These are phyloP conservation scores for Chenopodium quinoa DNA, from an alignment of 148 eudicot species.

Conservation along the genomic window DNA sequence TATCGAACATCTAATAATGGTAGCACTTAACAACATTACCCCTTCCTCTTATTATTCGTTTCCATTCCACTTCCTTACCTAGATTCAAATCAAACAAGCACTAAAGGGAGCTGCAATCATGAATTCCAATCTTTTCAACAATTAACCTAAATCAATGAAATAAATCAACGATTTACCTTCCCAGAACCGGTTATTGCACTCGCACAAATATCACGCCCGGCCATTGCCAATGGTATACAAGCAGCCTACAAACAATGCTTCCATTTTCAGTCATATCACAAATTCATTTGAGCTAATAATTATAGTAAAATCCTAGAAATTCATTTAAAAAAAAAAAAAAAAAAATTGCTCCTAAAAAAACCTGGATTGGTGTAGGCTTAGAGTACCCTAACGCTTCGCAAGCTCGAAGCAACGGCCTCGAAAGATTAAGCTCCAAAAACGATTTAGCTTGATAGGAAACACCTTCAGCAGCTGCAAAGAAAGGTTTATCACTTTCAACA, in stretches of 20 bases:
- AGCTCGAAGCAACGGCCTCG: conserved; percentile 87
- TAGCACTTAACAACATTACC: too few relatives aligned
- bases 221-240: conserved; percentile 80
- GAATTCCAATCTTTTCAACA: not conserved
- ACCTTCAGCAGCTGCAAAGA: conserved; percentile 65
- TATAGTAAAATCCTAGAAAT: not conserved
- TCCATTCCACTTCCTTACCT: too few relatives aligned
- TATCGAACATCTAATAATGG: too few relatives aligned
- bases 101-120: too few relatives aligned
- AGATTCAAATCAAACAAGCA: too few relatives aligned
- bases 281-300: not conserved
- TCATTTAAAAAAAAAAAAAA: too few relatives aligned
- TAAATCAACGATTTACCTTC: conserved; percentile 47
- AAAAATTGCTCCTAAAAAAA: conserved; percentile 10
- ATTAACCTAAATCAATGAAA: not conserved
- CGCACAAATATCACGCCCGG: conserved; percentile 92
- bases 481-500: conserved; percentile 41
- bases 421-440: conserved; percentile 74
- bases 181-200: conserved; percentile 98
- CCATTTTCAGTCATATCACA: not conserved
- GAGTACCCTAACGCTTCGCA: conserved; percentile 77
- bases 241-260: conserved; percentile 61
- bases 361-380: conserved; percentile 98
- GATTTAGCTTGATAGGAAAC: conserved; percentile 69
- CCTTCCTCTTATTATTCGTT: too few relatives aligned